phyloP scores from a whole-genome alignment of 768 basidiomycete species.

The Podaxis sp. region DNA sequence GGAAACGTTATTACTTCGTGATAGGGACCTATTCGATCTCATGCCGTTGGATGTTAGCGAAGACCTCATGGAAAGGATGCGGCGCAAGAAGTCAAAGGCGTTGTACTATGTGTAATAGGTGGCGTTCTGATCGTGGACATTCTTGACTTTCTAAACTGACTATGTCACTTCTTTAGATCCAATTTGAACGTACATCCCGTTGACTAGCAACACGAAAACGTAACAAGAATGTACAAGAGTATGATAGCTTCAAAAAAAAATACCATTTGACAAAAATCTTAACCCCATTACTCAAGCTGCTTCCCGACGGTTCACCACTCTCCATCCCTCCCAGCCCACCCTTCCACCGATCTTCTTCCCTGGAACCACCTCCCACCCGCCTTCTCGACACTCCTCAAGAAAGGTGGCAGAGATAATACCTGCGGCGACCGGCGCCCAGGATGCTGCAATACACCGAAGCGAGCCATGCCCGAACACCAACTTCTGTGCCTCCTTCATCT shows the following conservation, averaged over 20 bases:
- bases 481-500: conserved; percentile 21
- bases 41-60: neutral
- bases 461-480: conserved; percentile 51
- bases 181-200: too few species aligned
- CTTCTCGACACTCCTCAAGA: conserved; percentile 33
- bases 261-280: neutral
- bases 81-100: neutral
- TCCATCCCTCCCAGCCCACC: conserved; percentile 49
- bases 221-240: neutral
- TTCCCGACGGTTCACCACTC: conserved; percentile 14
- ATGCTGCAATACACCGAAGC: conserved; percentile 45
- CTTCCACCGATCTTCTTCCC: conserved; percentile 36
- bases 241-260: neutral
- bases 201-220: neutral
- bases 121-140: too few species aligned
- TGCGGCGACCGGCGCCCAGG: conserved; percentile 53
- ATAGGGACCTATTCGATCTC: neutral
- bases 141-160: too few species aligned
- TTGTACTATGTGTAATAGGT: neutral
- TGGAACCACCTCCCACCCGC: conserved; percentile 25
- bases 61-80: neutral
- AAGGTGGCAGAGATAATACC: conserved; percentile 47
- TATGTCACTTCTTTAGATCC: too few species aligned
- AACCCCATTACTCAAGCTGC: neutral
- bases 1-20: neutral